Evolutionary conservation across 2,329 filamentous ascomycete genomes (phyloP), one percentile per base, ranked within the genome.

Genomic region (Colletotrichum sidae): DNA sequence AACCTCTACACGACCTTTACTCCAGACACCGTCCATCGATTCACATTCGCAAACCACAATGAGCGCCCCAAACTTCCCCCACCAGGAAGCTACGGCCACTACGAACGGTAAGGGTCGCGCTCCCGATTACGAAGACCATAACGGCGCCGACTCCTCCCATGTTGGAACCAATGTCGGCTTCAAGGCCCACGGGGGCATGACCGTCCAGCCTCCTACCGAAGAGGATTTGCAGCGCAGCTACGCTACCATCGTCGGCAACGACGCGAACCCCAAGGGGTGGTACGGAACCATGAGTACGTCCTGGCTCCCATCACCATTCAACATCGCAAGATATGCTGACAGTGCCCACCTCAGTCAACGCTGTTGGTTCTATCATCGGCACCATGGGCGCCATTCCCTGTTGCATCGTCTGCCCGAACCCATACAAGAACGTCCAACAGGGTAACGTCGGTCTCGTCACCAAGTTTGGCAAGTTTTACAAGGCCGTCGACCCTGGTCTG

Each of bases 381-480:
- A 91, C 88, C 50, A 74, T 92, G 25, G 96, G 96, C 55, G 94
- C 96, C 15, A 85, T 98, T 70, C 96, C 96, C 5, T 97, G 94
- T 88, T 97, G 94, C 78, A 81, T 97, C 76, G 84, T 90, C 80
- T 97, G 92, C 82, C 96, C 96, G 54, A 99, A 99, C 81, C 96
- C 95, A 3, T 98, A 94, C 86, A 97, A 96, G 83, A 90, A 89
- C 52, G 95, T 99, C 65, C 83, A 87, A 60, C 96, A 98, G 82
- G 96, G 96, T 72, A 94, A 97, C 72, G 96, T 99, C 53, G 96
- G 96, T 67, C 86, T 99, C 49, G 91, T 99, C 76, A 97, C 94
- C 75, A 96, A 95, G 80, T 99, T 99, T 71, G 96, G 96, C 74
- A 86, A 90, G 69, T 98, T 99, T 82, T 93, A 97, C 79, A 92